Conservation (phyloP, 1,139 yeast genomes). For the Zygoascus meyerae region DNA sequence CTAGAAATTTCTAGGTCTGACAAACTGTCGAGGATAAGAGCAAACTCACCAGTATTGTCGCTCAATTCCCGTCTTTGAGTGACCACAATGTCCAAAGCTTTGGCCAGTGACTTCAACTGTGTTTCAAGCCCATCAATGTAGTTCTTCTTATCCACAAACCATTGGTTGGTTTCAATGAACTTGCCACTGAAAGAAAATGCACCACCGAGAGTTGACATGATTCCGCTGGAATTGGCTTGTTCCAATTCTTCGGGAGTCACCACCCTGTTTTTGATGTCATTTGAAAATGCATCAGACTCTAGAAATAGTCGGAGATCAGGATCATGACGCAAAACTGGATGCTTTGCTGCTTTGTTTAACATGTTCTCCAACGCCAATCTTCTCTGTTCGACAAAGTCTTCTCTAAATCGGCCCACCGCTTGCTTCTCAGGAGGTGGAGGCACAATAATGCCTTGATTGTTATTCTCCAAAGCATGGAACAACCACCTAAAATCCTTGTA, state of each 20-base stretch:
- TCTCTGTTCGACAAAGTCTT: slow-evolving; percentile 81
- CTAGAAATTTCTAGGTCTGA: slow-evolving; percentile 73
- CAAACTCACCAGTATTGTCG: slow-evolving; percentile 58
- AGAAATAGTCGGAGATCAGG: slow-evolving; percentile 73
- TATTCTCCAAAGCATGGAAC: slow-evolving; percentile 77
- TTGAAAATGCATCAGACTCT: slow-evolving; percentile 62
- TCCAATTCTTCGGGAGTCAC: slow-evolving; percentile 24
- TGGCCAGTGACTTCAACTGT: slow-evolving; percentile 64
- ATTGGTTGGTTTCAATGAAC: slow-evolving; percentile 72
- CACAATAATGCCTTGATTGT: slow-evolving; percentile 83
- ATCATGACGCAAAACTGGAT: slow-evolving; percentile 57
- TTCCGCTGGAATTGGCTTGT: slow-evolving; percentile 29
- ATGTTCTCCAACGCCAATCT: slow-evolving; percentile 82
- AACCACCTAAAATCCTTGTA: slow-evolving; percentile 84
- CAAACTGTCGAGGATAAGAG: slow-evolving; percentile 49
- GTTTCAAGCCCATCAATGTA: slow-evolving; percentile 68
- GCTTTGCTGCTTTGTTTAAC: slow-evolving; percentile 63
- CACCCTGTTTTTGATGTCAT: slow-evolving; percentile 38
- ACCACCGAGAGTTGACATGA: slow-evolving; percentile 54
- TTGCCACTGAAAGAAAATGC: slow-evolving; percentile 52
- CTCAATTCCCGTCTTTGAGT: slow-evolving; percentile 72
- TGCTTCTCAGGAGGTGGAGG: slow-evolving; percentile 99
- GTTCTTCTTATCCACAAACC: slow-evolving; percentile 61
- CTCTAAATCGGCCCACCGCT: slow-evolving; percentile 82
- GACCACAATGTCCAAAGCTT: slow-evolving; percentile 68